A percentile compares a stretch with the other conserved stretches of the same genome.
These are phyloP conservation scores for Kwoniella sp. DNA, from an alignment of 768 basidiomycete species.

Conservation along the genomic window DNA sequence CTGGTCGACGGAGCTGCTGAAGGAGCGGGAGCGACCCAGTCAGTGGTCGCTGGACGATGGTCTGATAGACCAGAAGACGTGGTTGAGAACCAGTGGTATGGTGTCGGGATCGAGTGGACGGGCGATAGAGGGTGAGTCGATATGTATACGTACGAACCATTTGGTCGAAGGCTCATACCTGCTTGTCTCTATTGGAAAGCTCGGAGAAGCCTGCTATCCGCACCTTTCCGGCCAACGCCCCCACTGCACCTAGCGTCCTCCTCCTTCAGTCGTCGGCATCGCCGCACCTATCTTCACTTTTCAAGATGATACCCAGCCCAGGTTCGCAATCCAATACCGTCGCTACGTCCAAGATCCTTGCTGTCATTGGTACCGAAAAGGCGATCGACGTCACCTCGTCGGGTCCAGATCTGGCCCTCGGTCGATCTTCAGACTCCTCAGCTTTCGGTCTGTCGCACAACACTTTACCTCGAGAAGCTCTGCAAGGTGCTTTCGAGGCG, in stretches of 20 bases:
- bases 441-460: neutral
- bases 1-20: constrained; percentile 12
- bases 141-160: too few species aligned
- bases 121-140: constrained; percentile 6
- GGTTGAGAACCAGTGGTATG: constrained; percentile 15
- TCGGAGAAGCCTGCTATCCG: constrained; percentile 2
- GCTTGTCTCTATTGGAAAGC: too few species aligned
- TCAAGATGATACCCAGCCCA: neutral
- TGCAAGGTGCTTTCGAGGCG: constrained; percentile 6
- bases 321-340: neutral
- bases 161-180: too few species aligned
- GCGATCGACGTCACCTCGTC: neutral
- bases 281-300: constrained; percentile 7
- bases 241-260: neutral
- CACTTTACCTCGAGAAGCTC: neutral
- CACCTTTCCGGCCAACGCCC: neutral
- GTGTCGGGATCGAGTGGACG: constrained; percentile 12
- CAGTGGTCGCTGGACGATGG: constrained; percentile 15
- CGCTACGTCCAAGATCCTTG: neutral
- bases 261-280: neutral
- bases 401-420: neutral
- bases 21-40: neutral
- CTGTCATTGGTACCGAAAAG: neutral
- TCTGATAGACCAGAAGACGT: neutral
- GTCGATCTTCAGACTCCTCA: neutral